Percentiles rank a stretch among this genome's conserved stretches.
Evolutionary conservation across 2,329 filamentous ascomycete species (phyloP).

Genomic region (Penicillium rolfsii): DNA sequence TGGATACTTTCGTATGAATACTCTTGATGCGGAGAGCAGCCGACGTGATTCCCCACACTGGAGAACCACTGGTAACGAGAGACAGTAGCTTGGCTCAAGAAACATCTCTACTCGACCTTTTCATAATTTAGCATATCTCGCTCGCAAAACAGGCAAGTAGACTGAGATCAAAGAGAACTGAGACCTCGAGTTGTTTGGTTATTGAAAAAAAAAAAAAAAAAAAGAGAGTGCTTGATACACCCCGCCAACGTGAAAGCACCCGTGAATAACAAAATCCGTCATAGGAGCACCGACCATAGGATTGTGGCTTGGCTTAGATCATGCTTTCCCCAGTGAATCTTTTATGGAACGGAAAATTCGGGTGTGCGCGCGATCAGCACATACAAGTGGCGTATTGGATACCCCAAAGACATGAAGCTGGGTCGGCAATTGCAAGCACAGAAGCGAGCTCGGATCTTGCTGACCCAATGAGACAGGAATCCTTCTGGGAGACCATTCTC

Average conservation of each 20-base stretch:
- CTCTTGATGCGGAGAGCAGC: neutral
- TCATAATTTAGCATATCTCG: neutral
- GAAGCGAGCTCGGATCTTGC: neutral
- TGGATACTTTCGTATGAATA: neutral
- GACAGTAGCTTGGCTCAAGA: neutral
- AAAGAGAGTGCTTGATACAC: neutral
- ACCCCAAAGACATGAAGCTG: neutral
- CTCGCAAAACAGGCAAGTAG: neutral
- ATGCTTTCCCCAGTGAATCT: neutral
- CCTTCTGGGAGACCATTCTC: neutral
- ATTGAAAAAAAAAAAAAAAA: too few relatives aligned
- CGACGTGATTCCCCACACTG: neutral
- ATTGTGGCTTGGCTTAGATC: neutral
- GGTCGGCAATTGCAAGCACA: neutral
- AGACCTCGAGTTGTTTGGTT: neutral
- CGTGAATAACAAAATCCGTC: neutral
- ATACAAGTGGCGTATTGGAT: neutral
- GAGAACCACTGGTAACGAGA: neutral
- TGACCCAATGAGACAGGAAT: neutral
- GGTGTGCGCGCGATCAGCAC: neutral
- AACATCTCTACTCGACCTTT: neutral
- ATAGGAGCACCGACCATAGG: too few relatives aligned
- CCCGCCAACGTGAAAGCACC: neutral
- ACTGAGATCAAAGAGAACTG: too few relatives aligned
- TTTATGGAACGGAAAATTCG: too few relatives aligned